Percentiles rank a stretch among this genome's conserved stretches.
These are phyloP conservation scores for Rhodotorula sp. DNA, from an alignment of 1,284 basidiomycete species.

Conservation along the genomic window DNA sequence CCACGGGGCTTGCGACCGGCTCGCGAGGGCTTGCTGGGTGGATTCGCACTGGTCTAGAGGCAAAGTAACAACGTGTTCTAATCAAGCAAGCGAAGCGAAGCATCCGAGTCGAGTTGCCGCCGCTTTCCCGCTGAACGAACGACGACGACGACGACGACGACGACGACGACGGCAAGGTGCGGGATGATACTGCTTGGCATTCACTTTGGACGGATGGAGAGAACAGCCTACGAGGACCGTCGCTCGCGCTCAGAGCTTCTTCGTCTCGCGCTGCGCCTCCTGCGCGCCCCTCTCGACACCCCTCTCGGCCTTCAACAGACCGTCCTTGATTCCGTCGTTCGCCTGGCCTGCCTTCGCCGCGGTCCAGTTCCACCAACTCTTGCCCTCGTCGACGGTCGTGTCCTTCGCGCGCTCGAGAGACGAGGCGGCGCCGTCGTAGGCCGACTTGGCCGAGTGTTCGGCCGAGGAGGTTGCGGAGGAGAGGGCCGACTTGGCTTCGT, in stretches of 20 bases:
- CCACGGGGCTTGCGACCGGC: not conserved
- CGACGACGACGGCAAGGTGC: too few species aligned
- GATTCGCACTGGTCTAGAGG: too few species aligned
- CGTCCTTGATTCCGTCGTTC: constrained; percentile 19
- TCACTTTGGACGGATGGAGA: not conserved
- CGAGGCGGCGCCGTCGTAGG: not conserved
- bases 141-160: too few species aligned
- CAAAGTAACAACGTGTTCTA: too few species aligned
- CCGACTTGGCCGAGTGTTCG: constrained; percentile 5
- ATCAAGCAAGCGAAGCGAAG: too few species aligned
- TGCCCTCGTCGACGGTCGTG: constrained; percentile 23
- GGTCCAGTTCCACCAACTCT: constrained; percentile 29
- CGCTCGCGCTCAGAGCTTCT: constrained; percentile 23
- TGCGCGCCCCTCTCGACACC: constrained; percentile 27
- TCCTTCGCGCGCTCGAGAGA: constrained; percentile 8
- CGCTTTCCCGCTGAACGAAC: too few species aligned
- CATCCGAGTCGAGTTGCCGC: too few species aligned
- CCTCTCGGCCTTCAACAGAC: constrained; percentile 25
- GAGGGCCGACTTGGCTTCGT: constrained; percentile 14
- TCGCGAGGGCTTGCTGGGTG: not conserved
- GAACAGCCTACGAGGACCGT: not conserved
- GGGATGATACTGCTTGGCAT: too few species aligned
- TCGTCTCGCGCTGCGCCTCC: constrained; percentile 31
- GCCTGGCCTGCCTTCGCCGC: constrained; percentile 24
- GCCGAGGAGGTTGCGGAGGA: constrained; percentile 5